Base-by-base conservation (phyloP, 441 rosid species). In the Theobroma grandiflorum region DNA sequence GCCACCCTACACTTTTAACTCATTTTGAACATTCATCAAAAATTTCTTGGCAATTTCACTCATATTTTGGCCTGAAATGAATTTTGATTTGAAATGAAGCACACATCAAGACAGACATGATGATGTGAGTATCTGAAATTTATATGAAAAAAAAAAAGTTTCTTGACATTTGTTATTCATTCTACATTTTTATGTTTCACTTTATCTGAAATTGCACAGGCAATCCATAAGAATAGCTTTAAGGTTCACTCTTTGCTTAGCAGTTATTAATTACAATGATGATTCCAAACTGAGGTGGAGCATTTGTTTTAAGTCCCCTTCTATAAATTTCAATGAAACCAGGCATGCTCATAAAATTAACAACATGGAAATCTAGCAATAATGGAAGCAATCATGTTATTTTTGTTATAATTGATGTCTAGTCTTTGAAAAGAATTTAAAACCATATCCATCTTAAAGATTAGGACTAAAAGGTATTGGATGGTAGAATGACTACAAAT, bases 21-120 rank as follows among this genome's bases (percentile, higher is more conserved):
- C 68, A 71, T 40, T 77, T 47, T 38, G 33, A 43, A 67, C 52
- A 67, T 67, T 42, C 71, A 66, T 66, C 50, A 40, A 8, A 38
- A 64, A 4, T 35, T 35, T 38, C 22, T 64, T 64, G 20, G 14
- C 20, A 63, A 16, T 37, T 64, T 37, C 47, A 15, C 68, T 35
- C 43, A 35, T 33, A 5, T 64, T 16, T 64, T 42, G 37, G 4
- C 26, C n/a, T 64, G 69, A 64, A 64, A 64, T 16, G 69, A 37
- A 35, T 16, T 64, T 37, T 38, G 43, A 65, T 38, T 65, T 65
- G 70, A 65, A 64, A 16, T 38, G 69, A 65, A 65, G 47, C 45
- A 38, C 47, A 16, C 8, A 65, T 65, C 69, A 16, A 16, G 11
- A 12, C 2, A 35, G 20, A 35, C 8, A 45, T 45, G 45, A 64